Conservation (phyloP, 148 eudicot genomes). For the Fagopyrum esculentum region DNA sequence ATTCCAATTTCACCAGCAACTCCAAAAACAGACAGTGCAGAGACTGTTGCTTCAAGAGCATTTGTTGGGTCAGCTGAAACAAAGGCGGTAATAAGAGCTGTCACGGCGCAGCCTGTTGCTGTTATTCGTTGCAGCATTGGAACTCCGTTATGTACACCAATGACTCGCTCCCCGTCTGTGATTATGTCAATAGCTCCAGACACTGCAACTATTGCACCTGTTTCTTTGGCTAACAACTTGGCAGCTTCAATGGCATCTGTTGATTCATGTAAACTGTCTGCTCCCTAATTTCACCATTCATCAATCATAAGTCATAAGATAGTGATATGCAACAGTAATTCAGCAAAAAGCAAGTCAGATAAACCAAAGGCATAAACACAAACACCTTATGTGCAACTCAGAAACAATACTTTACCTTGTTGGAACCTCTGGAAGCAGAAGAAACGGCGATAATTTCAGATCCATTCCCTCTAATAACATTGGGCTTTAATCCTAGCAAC, state of each 20-base stretch:
- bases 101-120: constrained; percentile 4
- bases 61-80: constrained; percentile 50
- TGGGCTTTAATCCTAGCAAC: no score
- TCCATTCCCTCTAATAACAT: constrained; percentile 56
- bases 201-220: constrained; percentile 57
- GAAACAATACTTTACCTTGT: no score
- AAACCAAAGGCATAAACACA: no score
- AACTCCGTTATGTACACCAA: constrained; percentile 26
- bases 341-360: no score
- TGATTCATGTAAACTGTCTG: constrained; percentile 60
- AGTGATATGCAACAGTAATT: not conserved
- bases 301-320: no score
- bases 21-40: constrained; percentile 70
- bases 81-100: constrained; percentile 78
- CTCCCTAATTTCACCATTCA: no score
- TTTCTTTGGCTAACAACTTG: constrained; percentile 52
- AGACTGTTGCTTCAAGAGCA: constrained; percentile 67
- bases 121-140: no score
- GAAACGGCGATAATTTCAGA: constrained; percentile 77
- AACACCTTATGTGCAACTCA: no score
- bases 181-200: constrained; percentile 73
- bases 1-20: constrained; percentile 68
- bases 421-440: constrained; percentile 13
- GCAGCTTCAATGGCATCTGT: constrained; percentile 78
- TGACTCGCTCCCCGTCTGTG: constrained; percentile 60